Evolutionary conservation across 768 basidiomycete species (phyloP).

Genomic region (Heimioporus sp.): DNA sequence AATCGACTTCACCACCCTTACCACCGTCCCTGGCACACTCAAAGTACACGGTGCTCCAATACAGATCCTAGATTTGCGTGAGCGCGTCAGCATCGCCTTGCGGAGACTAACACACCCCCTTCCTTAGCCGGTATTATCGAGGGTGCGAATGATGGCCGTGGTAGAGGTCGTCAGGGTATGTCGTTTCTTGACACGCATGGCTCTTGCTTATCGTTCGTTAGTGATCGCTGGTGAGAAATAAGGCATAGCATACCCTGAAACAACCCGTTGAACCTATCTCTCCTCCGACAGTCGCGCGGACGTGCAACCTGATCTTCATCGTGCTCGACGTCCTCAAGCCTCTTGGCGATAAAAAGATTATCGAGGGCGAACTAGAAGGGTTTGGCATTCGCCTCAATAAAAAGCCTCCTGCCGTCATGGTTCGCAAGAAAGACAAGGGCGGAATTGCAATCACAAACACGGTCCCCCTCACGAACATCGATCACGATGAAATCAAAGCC

Average conservation of each 20-base stretch:
- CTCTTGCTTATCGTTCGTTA: slow-evolving; percentile 23
- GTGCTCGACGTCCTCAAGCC: slow-evolving; percentile 98
- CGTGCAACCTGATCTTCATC: slow-evolving; percentile 98
- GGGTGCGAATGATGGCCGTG: slow-evolving; percentile 94
- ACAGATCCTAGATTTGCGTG: slow-evolving; percentile 90
- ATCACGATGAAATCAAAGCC: slow-evolving; percentile 95
- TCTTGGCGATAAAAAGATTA: slow-evolving; percentile 90
- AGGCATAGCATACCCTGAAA: slow-evolving; percentile 5
- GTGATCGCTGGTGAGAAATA: slow-evolving; percentile 70
- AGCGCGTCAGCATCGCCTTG: slow-evolving; percentile 25
- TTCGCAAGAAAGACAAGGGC: slow-evolving; percentile 87
- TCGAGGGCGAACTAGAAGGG: slow-evolving; percentile 94
- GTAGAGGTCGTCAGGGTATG: slow-evolving; percentile 90
- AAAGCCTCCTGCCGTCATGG: slow-evolving; percentile 81
- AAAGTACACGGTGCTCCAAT: slow-evolving; percentile 96
- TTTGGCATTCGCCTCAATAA: slow-evolving; percentile 98
- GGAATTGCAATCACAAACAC: slow-evolving; percentile 94
- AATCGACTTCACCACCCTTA: slow-evolving; percentile 96
- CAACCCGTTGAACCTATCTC: slow-evolving; percentile 1
- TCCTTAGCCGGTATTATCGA: slow-evolving; percentile 90
- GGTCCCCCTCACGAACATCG: slow-evolving; percentile 92
- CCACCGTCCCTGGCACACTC: slow-evolving; percentile 92
- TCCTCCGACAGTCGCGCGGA: slow-evolving; percentile 74
- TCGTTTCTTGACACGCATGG: slow-evolving; percentile 22
- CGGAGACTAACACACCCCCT: slow-evolving; percentile 12